Evolutionary conservation across 2,329 filamentous ascomycete species (phyloP).

Genomic region (Xylaria sp.): DNA sequence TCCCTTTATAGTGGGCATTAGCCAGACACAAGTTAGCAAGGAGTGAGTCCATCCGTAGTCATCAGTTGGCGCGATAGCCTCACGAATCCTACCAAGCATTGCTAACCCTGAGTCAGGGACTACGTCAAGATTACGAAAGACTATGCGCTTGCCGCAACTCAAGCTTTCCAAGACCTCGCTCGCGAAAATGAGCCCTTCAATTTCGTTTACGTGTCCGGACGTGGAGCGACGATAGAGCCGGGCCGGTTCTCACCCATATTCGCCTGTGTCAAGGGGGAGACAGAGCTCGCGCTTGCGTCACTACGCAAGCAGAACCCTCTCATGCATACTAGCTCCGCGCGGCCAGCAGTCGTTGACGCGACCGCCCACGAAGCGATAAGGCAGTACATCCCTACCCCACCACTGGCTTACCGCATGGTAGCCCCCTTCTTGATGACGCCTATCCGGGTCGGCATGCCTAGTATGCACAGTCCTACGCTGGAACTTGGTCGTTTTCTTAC

Average conservation of each 20-base stretch:
- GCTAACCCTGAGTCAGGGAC: conserved; percentile 46
- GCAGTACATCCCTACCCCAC: conserved; percentile 48
- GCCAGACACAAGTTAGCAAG: conserved; percentile 62
- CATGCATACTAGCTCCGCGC: conserved; percentile 61
- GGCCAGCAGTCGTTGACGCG: conserved; percentile 65
- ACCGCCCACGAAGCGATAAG: conserved; percentile 48
- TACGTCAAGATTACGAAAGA: conserved; percentile 72
- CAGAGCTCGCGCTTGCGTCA: conserved; percentile 63
- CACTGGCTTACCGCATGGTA: conserved; percentile 22
- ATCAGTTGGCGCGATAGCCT: background rate
- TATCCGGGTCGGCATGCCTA: conserved; percentile 27
- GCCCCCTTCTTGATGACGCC: conserved; percentile 35
- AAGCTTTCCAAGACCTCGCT: conserved; percentile 45
- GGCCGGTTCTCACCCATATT: conserved; percentile 62
- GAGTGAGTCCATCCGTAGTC: conserved; percentile 51
- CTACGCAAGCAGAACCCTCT: conserved; percentile 51
- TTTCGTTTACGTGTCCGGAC: conserved; percentile 74
- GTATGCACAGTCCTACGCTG: conserved; percentile 49
- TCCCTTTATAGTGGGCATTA: conserved; percentile 57
- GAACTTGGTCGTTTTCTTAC: conserved; percentile 51
- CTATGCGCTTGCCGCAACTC: conserved; percentile 63
- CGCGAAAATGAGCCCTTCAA: conserved; percentile 58
- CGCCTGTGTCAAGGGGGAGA: conserved; percentile 69
- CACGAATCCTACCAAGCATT: background rate
- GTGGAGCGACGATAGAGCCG: conserved; percentile 63